Evolutionary conservation across 441 rosid genomes (phyloP).

Genomic region (Isatis lusitanica): DNA sequence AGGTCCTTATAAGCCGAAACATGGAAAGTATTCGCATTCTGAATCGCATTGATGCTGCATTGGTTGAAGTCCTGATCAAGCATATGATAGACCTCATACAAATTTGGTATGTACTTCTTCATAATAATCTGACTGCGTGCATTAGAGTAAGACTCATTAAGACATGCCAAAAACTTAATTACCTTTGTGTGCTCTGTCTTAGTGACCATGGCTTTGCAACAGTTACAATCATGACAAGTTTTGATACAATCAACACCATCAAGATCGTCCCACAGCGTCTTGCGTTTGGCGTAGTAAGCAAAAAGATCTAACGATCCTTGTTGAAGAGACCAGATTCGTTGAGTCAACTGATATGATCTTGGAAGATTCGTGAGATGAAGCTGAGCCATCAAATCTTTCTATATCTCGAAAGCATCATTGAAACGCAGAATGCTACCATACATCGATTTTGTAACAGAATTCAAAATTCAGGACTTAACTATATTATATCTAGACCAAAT

Average conservation of each 20-base stretch:
- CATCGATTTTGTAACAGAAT: neutral
- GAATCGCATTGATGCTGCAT: too few relatives aligned
- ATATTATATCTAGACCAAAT: neutral
- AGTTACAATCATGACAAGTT: neutral
- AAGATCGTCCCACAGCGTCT: neutral
- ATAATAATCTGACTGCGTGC: neutral
- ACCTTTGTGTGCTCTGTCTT: neutral
- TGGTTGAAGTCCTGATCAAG: neutral
- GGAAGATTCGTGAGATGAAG: neutral
- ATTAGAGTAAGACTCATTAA: neutral
- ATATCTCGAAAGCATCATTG: neutral
- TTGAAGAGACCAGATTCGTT: neutral
- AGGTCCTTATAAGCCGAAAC: too few relatives aligned
- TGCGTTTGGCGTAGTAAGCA: accelerated
- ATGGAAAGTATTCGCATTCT: too few relatives aligned
- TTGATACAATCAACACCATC: neutral
- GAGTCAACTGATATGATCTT: accelerated
- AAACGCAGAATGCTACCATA: neutral
- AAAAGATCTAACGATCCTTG: neutral
- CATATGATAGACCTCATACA: neutral
- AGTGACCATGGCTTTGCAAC: accelerated
- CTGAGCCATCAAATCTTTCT: neutral
- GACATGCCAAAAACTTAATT: neutral
- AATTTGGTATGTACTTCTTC: neutral
- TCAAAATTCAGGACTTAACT: neutral